phyloP scores from a whole-genome alignment of 2,329 filamentous ascomycete species.

The Cadophora gregata region DNA sequence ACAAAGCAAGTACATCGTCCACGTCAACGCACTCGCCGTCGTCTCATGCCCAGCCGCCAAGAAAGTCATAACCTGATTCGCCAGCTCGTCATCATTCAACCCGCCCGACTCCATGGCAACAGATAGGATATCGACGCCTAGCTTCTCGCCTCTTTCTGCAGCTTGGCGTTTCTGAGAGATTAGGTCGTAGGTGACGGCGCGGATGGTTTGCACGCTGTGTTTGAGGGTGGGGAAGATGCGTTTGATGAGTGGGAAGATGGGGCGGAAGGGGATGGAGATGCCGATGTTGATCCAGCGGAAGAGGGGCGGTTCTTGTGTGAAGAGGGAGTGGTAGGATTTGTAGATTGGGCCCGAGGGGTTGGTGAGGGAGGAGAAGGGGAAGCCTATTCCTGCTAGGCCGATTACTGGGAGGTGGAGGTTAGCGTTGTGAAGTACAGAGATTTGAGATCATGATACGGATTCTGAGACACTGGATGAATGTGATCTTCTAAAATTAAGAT shows the following conservation, averaged over 20 bases:
- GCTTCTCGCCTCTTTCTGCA: conserved; percentile 54
- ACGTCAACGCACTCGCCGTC: conserved; percentile 74
- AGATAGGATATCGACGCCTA: conserved; percentile 76
- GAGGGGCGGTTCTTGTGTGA: conserved; percentile 48
- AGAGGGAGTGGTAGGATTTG: conserved; percentile 59
- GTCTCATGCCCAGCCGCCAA: conserved; percentile 83
- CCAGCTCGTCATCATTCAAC: conserved; percentile 77
- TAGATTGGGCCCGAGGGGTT: conserved; percentile 65
- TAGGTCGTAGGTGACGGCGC: conserved; percentile 68
- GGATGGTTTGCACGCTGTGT: conserved; percentile 64
- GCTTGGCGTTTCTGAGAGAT: conserved; percentile 71
- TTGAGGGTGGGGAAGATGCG: not conserved
- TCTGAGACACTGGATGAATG: too few species aligned
- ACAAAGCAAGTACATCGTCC: conserved; percentile 72
- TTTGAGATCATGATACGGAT: too few species aligned
- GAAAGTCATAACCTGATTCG: conserved; percentile 90
- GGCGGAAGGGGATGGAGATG: conserved; percentile 59
- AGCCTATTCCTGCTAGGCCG: conserved; percentile 71
- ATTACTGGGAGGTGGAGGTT: too few species aligned
- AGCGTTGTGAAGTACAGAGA: too few species aligned
- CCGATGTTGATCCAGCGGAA: conserved; percentile 38
- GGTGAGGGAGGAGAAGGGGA: conserved; percentile 69
- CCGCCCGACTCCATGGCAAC: conserved; percentile 77
- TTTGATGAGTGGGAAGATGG: not conserved
- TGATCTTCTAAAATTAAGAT: too few species aligned